Percentiles rank a stretch among this genome's conserved stretches.
Evolutionary conservation across 2,329 filamentous ascomycete species (phyloP).

Genomic region (Penicillium sp.): DNA sequence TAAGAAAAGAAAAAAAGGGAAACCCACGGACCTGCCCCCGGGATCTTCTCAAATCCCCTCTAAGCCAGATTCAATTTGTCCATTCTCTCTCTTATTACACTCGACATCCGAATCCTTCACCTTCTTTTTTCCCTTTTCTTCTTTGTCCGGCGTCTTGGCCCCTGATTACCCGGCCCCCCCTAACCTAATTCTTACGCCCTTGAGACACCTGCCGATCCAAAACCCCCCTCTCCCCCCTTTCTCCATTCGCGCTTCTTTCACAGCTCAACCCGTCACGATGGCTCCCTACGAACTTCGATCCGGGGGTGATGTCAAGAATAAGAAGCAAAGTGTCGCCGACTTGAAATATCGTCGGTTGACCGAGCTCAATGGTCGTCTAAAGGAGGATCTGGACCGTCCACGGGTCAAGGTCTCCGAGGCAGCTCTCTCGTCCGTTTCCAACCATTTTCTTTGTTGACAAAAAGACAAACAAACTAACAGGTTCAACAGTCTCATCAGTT

Average conservation of each 20-base stretch:
- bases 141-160: slow-evolving; percentile 6
- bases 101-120: slow-evolving; percentile 3
- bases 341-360: slow-evolving; percentile 94
- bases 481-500: slow-evolving; percentile 78
- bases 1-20: not conserved
- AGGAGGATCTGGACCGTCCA: slow-evolving; percentile 92
- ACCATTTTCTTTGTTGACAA: slow-evolving; percentile 11
- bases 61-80: slow-evolving; percentile 6
- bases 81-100: slow-evolving; percentile 6
- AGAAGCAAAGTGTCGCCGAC: slow-evolving; percentile 99
- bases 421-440: slow-evolving; percentile 67
- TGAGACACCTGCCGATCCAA: slow-evolving; percentile 11
- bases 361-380: slow-evolving; percentile 92
- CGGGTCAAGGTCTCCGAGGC: slow-evolving; percentile 95
- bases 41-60: slow-evolving; percentile 3
- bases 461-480: slow-evolving; percentile 7
- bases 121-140: not conserved
- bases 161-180: slow-evolving; percentile 4
- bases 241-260: slow-evolving; percentile 13
- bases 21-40: slow-evolving; percentile 10
- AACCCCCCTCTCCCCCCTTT: slow-evolving; percentile 16
- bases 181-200: slow-evolving; percentile 8
- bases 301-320: slow-evolving; percentile 71
- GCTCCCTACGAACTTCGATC: slow-evolving; percentile 65
- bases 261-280: slow-evolving; percentile 43